phyloP scores from a whole-genome alignment of 345 rosid species.

The Dipteronia dyeriana region DNA sequence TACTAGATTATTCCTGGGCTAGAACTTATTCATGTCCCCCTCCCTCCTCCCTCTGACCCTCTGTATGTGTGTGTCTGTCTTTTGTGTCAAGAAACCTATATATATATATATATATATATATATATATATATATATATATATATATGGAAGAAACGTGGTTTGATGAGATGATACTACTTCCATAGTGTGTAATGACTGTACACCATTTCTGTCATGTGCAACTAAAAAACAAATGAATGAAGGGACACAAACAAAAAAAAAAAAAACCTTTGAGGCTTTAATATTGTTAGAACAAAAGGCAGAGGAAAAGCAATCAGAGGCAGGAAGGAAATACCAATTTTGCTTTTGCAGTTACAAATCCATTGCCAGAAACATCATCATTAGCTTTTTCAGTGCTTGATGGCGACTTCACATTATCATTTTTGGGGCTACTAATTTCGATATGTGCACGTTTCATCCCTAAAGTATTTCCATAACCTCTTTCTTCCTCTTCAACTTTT shows the following conservation, averaged over 20 bases:
- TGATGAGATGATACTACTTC: background rate
- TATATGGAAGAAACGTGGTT: background rate
- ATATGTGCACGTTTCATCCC: constrained; percentile 66
- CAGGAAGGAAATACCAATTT: constrained; percentile 65
- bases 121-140: background rate
- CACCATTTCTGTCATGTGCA: background rate
- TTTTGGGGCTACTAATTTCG: constrained; percentile 52
- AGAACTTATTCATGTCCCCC: background rate
- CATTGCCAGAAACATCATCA: constrained; percentile 52
- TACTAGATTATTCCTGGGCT: background rate
- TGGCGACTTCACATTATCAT: constrained; percentile 36
- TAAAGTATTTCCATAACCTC: constrained; percentile 36
- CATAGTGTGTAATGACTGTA: background rate
- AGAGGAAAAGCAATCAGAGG: background rate
- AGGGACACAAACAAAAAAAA: background rate
- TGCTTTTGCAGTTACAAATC: constrained; percentile 84
- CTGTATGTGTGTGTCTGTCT: background rate
- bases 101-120: background rate
- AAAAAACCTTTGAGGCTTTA: background rate
- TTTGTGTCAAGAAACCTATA: background rate
- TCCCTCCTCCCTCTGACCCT: background rate
- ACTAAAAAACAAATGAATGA: background rate
- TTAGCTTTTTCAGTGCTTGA: constrained; percentile 45
- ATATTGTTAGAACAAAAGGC: background rate
- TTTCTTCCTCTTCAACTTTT: constrained; percentile 55